Evolutionary conservation across 2,329 filamentous ascomycete genomes (phyloP).

Genomic region (Alternaria solani): DNA sequence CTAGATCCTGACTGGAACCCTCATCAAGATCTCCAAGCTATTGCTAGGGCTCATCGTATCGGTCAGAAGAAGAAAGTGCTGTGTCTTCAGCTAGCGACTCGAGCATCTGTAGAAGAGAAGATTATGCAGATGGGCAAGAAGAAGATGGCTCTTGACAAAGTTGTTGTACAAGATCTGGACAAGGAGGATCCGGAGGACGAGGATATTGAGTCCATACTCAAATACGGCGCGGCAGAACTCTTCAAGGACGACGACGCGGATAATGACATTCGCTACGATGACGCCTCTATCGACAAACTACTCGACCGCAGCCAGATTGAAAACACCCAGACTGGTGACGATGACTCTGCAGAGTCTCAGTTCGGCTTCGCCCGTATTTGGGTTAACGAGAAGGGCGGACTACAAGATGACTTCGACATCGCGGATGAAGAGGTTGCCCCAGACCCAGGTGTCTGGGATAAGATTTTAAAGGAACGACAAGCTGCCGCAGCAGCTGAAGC

Average conservation of each 20-base stretch:
- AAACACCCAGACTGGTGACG: slow-evolving; percentile 69
- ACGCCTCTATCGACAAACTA: slow-evolving; percentile 82
- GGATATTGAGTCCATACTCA: slow-evolving; percentile 87
- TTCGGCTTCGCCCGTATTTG: slow-evolving; percentile 93
- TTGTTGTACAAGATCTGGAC: slow-evolving; percentile 91
- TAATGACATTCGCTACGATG: slow-evolving; percentile 81
- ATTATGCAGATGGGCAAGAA: slow-evolving; percentile 95
- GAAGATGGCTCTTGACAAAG: slow-evolving; percentile 95
- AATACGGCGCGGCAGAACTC: slow-evolving; percentile 84
- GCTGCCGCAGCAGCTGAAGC: slow-evolving; percentile 77
- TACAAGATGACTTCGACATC: slow-evolving; percentile 70
- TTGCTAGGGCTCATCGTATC: slow-evolving; percentile 93
- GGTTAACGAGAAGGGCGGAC: slow-evolving; percentile 77
- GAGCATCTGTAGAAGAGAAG: slow-evolving; percentile 88
- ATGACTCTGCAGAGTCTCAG: slow-evolving; percentile 75
- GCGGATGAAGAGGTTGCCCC: slow-evolving; percentile 63
- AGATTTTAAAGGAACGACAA: slow-evolving; percentile 84
- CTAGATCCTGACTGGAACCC: slow-evolving; percentile 97
- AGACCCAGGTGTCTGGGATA: slow-evolving; percentile 83
- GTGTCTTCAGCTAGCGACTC: slow-evolving; percentile 93
- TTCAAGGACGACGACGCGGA: slow-evolving; percentile 78
- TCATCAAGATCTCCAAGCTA: slow-evolving; percentile 94
- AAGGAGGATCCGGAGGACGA: slow-evolving; percentile 78
- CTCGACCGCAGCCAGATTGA: slow-evolving; percentile 87
- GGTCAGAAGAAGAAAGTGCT: slow-evolving; percentile 96